Conservation (phyloP, 1,139 yeast species). For the Candida buenavistaensis region DNA sequence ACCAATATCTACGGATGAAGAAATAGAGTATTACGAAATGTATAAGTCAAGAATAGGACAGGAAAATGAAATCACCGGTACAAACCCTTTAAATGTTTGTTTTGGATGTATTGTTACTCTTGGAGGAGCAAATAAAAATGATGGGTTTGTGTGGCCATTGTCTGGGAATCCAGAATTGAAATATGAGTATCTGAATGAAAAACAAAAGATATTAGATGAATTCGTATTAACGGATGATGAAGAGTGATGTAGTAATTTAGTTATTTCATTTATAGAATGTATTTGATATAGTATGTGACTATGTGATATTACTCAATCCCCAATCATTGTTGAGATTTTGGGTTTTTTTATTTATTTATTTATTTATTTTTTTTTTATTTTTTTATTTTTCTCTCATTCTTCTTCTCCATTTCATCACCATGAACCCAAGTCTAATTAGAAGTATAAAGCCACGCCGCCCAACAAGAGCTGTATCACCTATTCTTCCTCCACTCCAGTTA, state of each 20-base stretch:
- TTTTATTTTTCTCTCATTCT: too few relatives aligned
- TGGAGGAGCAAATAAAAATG: conserved; percentile 37
- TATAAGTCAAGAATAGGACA: conserved; percentile 16
- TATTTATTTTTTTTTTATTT: too few relatives aligned
- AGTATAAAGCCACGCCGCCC: conserved; percentile 61
- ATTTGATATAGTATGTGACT: too few relatives aligned
- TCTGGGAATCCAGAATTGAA: conserved; percentile 7
- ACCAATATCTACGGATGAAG: conserved; percentile 50
- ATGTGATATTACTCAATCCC: too few relatives aligned
- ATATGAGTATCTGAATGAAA: conserved; percentile 17
- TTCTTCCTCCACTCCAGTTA: conserved; percentile 78
- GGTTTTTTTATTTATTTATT: too few relatives aligned
- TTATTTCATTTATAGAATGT: too few relatives aligned
- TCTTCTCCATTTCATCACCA: too few relatives aligned
- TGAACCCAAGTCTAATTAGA: conserved; percentile 51
- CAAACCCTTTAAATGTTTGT: conserved; percentile 46
- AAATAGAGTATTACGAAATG: conserved; percentile 33
- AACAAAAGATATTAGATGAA: conserved; percentile 47
- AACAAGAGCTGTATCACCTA: conserved; percentile 52
- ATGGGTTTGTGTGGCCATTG: conserved; percentile 56
- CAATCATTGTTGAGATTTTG: too few relatives aligned
- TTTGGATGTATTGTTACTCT: conserved; percentile 77
- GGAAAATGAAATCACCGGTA: conserved; percentile 4
- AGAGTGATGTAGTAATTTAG: conserved; percentile 2
- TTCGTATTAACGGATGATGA: conserved; percentile 49